Conservation (phyloP, 129 eudicot genomes). For the Helianthus annuus region HanXRQr2.0-SUNRISE NC_035445.2:149344649-149345148, state of each 20-base stretch:
- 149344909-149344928: conserved; percentile 33
- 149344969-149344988: conserved; percentile 30
- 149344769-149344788: conserved; percentile 56
- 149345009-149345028: conserved; percentile 33
- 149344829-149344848: conserved; percentile 14
- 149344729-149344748: conserved; percentile 11
- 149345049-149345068: conserved; percentile 25
- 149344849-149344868: conserved; percentile 35
- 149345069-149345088: conserved; percentile 24
- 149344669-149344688: conserved; percentile 8
- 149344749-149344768: neutral
- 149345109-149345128: conserved; percentile 57
- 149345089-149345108: conserved; percentile 26
- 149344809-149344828: conserved; percentile 30
- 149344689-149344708: conserved; percentile 20
- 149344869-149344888: conserved; percentile 44
- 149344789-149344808: conserved; percentile 28
- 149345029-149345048: conserved; percentile 48
- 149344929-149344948: conserved; percentile 38
- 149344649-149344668: conserved; percentile 4
- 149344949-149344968: conserved; percentile 31
- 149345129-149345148: conserved; percentile 79
- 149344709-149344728: conserved; percentile 18
- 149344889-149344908: conserved; percentile 51
- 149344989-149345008: conserved; percentile 21